These are phyloP conservation scores for Lyophyllum atratum DNA, from an alignment of 768 basidiomycete species.

Conservation along the genomic window DNA sequence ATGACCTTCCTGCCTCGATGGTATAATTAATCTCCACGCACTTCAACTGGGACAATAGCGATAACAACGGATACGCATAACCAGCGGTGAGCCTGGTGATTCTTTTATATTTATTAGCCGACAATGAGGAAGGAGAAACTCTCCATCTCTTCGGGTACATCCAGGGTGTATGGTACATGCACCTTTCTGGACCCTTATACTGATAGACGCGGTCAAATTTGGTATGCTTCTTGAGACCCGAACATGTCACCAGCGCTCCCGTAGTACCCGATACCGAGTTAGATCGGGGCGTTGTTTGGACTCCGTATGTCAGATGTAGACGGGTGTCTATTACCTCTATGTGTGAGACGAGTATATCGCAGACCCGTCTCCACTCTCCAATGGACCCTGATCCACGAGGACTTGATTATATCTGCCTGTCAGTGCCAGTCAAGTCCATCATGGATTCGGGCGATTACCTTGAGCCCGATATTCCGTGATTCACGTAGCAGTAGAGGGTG, in stretches of 20 bases:
- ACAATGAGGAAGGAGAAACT: no score
- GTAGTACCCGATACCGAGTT: background rate
- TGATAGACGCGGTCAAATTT: background rate
- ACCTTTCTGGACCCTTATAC: background rate
- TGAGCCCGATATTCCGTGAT: background rate
- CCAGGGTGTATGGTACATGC: no score
- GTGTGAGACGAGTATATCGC: no score
- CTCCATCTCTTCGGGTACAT: no score
- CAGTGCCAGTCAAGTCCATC: background rate
- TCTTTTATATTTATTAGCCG: no score
- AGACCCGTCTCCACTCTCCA: no score
- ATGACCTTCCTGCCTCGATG: background rate
- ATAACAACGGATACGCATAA: no score
- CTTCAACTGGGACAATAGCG: no score
- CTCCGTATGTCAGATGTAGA: background rate
- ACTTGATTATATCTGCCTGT: background rate
- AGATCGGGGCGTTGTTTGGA: slow-evolving; percentile 3
- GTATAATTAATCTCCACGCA: background rate
- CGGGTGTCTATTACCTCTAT: no score
- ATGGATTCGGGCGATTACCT: background rate
- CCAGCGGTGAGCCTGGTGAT: no score
- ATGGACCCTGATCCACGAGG: no score
- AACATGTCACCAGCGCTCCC: background rate
- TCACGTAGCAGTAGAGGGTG: no score
- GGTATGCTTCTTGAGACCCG: background rate